These are phyloP conservation scores for Fusarium tanahbumbuense DNA, from an alignment of 2,329 filamentous ascomycete genomes.

Conservation along the genomic window DNA sequence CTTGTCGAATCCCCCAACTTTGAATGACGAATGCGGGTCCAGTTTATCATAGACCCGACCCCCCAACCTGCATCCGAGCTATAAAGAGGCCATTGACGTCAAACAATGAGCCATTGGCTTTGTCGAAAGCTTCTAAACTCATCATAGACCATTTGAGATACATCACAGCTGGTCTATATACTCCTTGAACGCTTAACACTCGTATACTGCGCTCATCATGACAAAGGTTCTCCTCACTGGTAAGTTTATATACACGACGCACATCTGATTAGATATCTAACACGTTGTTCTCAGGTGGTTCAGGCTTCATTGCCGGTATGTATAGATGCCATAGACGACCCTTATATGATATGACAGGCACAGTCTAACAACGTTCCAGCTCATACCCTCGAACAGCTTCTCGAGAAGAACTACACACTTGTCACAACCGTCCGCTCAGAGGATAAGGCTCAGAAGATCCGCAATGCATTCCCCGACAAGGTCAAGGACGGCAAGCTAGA, in stretches of 20 bases:
- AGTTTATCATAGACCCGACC: slow-evolving; percentile 20
- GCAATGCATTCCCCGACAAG: slow-evolving; percentile 57
- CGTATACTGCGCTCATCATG: slow-evolving; percentile 35
- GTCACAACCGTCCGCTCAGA: slow-evolving; percentile 68
- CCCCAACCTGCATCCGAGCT: slow-evolving; percentile 3
- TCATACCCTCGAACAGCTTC: slow-evolving; percentile 66
- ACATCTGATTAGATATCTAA: slow-evolving; percentile 11
- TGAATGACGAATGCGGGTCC: slow-evolving; percentile 44
- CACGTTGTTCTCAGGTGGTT: slow-evolving; percentile 45
- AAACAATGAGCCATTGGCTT: slow-evolving; percentile 1
- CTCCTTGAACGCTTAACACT: not conserved
- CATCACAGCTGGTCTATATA: not conserved
- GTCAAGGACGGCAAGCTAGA: slow-evolving; percentile 57
- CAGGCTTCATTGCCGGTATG: slow-evolving; percentile 53
- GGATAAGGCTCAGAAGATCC: slow-evolving; percentile 64
- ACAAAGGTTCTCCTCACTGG: slow-evolving; percentile 50
- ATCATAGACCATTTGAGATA: not conserved
- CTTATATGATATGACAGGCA: not conserved
- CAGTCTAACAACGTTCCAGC: slow-evolving; percentile 50
- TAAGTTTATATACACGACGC: slow-evolving; percentile 8
- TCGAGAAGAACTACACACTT: slow-evolving; percentile 62
- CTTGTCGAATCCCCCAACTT: slow-evolving; percentile 31
- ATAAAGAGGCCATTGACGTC: slow-evolving; percentile 23
- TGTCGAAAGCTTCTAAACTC: not conserved
- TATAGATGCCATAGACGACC: not conserved